Base-by-base conservation (phyloP, 148 eudicot genomes). In the Fagopyrum tataricum region DNA sequence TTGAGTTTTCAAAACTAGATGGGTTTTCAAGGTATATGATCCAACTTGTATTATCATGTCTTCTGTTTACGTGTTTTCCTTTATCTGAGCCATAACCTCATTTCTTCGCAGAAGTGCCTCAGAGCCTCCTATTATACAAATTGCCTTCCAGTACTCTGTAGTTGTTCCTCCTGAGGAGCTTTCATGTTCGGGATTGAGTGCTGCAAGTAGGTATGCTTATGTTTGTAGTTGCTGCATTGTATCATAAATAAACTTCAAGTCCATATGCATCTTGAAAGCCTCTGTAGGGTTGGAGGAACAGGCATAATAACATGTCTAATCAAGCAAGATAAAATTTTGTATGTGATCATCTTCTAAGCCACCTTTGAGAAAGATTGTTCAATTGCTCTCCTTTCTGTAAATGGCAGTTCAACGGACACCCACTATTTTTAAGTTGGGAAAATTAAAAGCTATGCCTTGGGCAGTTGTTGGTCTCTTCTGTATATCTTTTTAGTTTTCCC, bases 111-210 rank as follows among this genome's bases (percentile, higher is more conserved):
- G 98, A 59, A 87, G 89, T 78, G 79, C 84, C 58, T 76, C 86
- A 72, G 97, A 91, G 74, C 96, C 85, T 67, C 98, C 97, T 31
- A 85, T 91, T 82, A 21, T 94, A 72, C 98, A 94, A 85, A 75
- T 94, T 75, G 98, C 98, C 73, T 94, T 94, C 82, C 98, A 94
- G 81, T 94, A 94, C 81, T 79, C 96, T 74, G 93, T 94, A 69
- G 85, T 91, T 81, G 97, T 94, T 77, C 98, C 98, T 43, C 91
- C 91, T 10, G 90, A 91, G 76, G 91, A 91, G 86, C 85, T 79
- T 74, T 78, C 89, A 44, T 76, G 67, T 74, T 79, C 97, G 49
- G 85, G 81, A 62, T 77, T 88, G 81, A 83, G 87, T 74, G 62
- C 89, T 73, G 77, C 87, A 52, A 87, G 86, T 82, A 94, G 98